A percentile compares a stretch with the other conserved stretches of the same genome.
Evolutionary conservation across 1,284 basidiomycete species (phyloP).

Genomic region (Trichosporon sp.): DNA sequence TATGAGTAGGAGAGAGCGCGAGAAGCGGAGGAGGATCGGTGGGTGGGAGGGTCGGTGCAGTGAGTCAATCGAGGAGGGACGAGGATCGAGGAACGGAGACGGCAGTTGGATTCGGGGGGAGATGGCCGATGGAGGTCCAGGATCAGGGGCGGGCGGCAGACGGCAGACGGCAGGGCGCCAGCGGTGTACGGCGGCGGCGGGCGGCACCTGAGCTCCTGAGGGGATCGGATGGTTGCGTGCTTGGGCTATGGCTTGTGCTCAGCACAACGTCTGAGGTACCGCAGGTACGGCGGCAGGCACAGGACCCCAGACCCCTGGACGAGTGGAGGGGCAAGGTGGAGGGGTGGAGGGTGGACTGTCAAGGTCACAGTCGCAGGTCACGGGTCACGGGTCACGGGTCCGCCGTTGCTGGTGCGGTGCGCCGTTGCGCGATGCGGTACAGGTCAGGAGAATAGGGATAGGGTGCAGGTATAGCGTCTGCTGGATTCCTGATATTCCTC

Average conservation of each 20-base stretch:
- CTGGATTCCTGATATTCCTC: neutral
- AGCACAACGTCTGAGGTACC: neutral
- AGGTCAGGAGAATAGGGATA: too few relatives aligned
- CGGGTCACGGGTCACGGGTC: neutral
- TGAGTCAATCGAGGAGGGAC: neutral
- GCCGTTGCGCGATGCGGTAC: too few relatives aligned
- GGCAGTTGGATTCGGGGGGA: neutral
- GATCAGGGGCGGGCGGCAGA: neutral
- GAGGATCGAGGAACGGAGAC: neutral
- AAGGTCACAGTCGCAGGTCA: neutral
- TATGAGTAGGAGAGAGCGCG: neutral
- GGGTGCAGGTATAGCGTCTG: neutral
- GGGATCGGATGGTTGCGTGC: neutral
- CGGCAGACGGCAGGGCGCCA: neutral
- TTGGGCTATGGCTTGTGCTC: neutral
- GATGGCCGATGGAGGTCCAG: slow-evolving; percentile 1
- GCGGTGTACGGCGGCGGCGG: neutral
- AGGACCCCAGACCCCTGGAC: neutral
- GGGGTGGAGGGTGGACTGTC: neutral
- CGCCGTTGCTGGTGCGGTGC: neutral
- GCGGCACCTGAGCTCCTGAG: neutral
- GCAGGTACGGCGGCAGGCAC: neutral
- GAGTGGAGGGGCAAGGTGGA: neutral
- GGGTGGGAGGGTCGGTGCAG: neutral
- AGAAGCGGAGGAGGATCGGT: neutral